Base-by-base conservation (phyloP, 176 grass and related monocot species). In the Phoenix roebelenii region DNA sequence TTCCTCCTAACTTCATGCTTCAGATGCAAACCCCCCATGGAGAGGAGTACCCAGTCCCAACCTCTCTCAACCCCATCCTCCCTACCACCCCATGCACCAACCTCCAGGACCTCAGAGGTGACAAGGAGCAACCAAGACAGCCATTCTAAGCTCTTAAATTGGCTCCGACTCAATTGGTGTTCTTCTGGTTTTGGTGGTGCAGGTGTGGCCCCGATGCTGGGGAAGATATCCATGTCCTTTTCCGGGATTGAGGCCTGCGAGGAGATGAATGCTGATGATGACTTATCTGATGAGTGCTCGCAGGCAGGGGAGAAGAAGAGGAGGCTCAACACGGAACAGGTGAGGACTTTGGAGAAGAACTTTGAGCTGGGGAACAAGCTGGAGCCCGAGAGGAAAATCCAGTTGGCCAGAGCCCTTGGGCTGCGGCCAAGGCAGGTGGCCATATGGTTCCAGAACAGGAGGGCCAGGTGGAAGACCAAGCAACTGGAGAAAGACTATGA, bases 391-490 rank as follows among this genome's bases (percentile, higher is more conserved):
- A 68, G 65, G 52, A 68, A 68, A 18, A 35, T 68, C 5, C 65
- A 68, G 52, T 52, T 68, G n/a, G 65, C 65, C 18, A 55, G 28
- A 18, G 52, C 52, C 6, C 65, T 68, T 5, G 65, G 65, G n/a
- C 52, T 68, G 65, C 65, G 55, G 25, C 65, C 65, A 18, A 29
- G 65, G 65, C 65, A 68, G 52, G 65, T 68, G 51, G 65, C 65
- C 52, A 68, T 68, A 55, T 68, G 65, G 65, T 68, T 68, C 52
- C 65, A 68, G 65, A 68, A 68, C 65, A 30, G 65, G 52, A 19
- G 65, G 26, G 65, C 65, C 0, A 55, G 65, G 52, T 68, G 65
- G 65, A 68, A 68, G 65, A 68, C 65, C 23, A 68, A 68, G 65
- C 65, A 68, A 39, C 6, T 68, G 52, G 65, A 68, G 65, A 68